These are phyloP conservation scores for Pseudogymnoascus sp. DNA, from an alignment of 2,329 filamentous ascomycete species.

Conservation along the genomic window DNA sequence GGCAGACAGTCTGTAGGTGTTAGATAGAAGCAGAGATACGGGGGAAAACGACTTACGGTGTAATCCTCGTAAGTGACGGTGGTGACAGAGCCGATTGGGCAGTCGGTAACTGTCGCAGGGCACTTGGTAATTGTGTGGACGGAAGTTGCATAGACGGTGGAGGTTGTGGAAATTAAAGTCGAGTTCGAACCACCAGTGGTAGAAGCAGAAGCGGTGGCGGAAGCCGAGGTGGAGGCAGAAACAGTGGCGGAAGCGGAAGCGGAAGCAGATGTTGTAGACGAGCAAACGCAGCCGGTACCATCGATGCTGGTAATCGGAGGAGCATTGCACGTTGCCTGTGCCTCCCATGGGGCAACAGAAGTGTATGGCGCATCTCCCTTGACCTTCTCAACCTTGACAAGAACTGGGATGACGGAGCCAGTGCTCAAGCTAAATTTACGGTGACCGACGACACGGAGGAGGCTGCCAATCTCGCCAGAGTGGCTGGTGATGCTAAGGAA, in stretches of 20 bases:
- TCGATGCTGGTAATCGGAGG: slow-evolving; percentile 38
- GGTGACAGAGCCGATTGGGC: slow-evolving; percentile 30
- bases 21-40: neutral
- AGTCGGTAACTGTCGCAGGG: slow-evolving; percentile 33
- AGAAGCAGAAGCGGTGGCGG: neutral
- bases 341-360: slow-evolving; percentile 28
- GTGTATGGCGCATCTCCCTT: slow-evolving; percentile 27
- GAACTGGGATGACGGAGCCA: slow-evolving; percentile 58
- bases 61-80: slow-evolving; percentile 19
- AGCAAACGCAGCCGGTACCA: slow-evolving; percentile 11
- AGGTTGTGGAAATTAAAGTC: neutral
- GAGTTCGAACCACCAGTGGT: neutral
- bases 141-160: slow-evolving; percentile 14
- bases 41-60: neutral
- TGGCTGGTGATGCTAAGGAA: slow-evolving; percentile 55
- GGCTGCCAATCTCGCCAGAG: slow-evolving; percentile 45
- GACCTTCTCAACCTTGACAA: slow-evolving; percentile 50
- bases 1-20: neutral
- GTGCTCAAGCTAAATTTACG: slow-evolving; percentile 55
- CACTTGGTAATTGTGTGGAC: slow-evolving; percentile 15
- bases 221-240: neutral
- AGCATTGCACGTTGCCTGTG: slow-evolving; percentile 36
- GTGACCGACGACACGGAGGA: slow-evolving; percentile 51
- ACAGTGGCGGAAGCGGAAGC: neutral
- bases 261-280: slow-evolving; percentile 10